Evolutionary conservation across 2,329 filamentous ascomycete genomes (phyloP).

Genomic region (Colletotrichum orchidophilum): DNA sequence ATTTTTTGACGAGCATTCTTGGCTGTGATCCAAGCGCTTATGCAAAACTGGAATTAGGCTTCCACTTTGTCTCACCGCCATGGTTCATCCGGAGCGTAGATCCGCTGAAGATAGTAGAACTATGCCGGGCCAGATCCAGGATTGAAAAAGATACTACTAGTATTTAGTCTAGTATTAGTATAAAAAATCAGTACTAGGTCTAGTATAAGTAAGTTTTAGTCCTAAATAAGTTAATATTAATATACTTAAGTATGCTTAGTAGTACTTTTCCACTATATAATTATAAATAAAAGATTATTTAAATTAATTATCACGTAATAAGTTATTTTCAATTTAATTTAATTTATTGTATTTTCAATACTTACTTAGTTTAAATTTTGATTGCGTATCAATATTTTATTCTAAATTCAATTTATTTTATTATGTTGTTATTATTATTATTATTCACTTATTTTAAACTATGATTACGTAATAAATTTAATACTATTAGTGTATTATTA

Average conservation of each 20-base stretch:
- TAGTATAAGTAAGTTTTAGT: not conserved
- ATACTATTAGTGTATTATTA: not conserved
- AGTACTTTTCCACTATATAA: not conserved
- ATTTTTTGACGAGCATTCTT: not conserved
- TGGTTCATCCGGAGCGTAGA: not conserved
- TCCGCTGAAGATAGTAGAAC: slow-evolving; percentile 14
- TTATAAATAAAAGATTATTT: not conserved
- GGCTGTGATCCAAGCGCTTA: not conserved
- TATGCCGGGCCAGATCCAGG: not conserved
- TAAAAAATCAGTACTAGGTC: not conserved
- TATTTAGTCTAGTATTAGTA: not conserved
- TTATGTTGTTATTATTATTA: no score
- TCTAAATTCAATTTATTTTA: not conserved
- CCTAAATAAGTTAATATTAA: not conserved
- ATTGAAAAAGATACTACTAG: not conserved
- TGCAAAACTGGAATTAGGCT: not conserved
- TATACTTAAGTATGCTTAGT: not conserved
- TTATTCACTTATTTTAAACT: not conserved
- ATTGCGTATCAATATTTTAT: no score
- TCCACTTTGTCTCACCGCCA: not conserved
- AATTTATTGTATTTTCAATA: no score
- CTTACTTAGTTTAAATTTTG: no score
- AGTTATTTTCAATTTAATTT: no score
- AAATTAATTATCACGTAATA: not conserved
- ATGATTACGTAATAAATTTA: not conserved